Base-by-base conservation (phyloP, 2,329 filamentous ascomycete species). In the Colletotrichum zoysiae region DNA sequence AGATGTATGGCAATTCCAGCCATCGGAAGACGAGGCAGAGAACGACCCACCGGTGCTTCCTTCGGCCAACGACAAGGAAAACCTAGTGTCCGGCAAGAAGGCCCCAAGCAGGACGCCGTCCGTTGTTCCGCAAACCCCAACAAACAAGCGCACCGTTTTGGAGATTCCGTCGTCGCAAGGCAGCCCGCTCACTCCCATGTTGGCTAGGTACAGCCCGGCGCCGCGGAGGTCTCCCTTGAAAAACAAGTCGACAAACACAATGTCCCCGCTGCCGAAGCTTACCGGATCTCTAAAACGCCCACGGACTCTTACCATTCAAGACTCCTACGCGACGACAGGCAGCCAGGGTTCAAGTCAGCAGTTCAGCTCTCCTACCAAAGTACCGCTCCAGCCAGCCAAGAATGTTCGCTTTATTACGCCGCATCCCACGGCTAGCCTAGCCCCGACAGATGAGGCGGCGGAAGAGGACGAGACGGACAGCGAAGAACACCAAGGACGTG, bases 151-250 rank as follows among this genome's bases (percentile, higher is more conserved):
- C 50, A 76, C 75, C 46, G 79, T 79, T 46, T 75, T 80, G 2
- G 84, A 86, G 73, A 82, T 86, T 8, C 84, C 84, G 1, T 85
- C 84, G 0, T 86, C 86, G 0, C 81, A 83, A 72, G 81, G 81
- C 3, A 84, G 84, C 8, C 83, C 84, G 0, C 81, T 81, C 23
- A 83, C 83, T 2, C 79, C 83, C 0, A 80, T 83, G 77, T 73
- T 85, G 6, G 79, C 77, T 1, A 77, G 83, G 9, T 84, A 85
- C 69, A 82, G 80, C 46, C 78, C 80, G 71, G 78, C 63, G 30
- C 55, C 74, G 16, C 72, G 62, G 72, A 78, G 73, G 69, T 86
- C 84, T 1, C 85, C 84, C 1, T 77, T 83, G 11, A 81, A 82
- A 73, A 76, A 79, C 42, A 82, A 78, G 35, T 80, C 79, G 1